phyloP scores from a whole-genome alignment of 331 rosid genomes.

The Erythrophleum ivorense region DNA sequence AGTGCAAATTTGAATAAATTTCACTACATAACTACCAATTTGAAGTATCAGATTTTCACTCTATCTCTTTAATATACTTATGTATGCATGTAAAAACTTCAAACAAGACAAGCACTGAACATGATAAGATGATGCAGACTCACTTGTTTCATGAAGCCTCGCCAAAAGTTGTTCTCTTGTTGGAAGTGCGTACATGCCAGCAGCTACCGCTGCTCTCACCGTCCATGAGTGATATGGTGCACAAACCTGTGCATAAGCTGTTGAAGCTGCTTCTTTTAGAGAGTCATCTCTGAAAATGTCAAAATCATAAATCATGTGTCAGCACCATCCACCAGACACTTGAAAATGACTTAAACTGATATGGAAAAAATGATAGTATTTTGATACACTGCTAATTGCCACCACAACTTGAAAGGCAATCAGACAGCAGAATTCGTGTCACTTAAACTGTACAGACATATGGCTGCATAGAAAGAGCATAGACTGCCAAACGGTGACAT shows the following conservation, averaged over 20 bases:
- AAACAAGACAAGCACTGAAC: neutral
- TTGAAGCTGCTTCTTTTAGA: slow-evolving; percentile 65
- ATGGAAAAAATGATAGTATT: neutral
- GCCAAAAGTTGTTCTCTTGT: slow-evolving; percentile 77
- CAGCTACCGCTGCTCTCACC: slow-evolving; percentile 84
- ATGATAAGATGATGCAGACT: slow-evolving; percentile 38
- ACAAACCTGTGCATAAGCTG: slow-evolving; percentile 68
- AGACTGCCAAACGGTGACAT: neutral
- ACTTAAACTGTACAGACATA: neutral
- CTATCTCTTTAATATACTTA: neutral
- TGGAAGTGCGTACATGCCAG: slow-evolving; percentile 97
- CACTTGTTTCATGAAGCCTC: slow-evolving; percentile 83
- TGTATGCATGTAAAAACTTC: slow-evolving; percentile 1
- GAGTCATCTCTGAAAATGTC: slow-evolving; percentile 46
- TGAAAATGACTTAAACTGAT: neutral
- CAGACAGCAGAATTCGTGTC: neutral
- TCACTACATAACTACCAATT: neutral
- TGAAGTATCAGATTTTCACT: neutral
- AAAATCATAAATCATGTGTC: neutral
- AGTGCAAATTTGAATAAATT: neutral
- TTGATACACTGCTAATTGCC: neutral
- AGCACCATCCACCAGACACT: neutral
- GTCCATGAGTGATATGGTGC: slow-evolving; percentile 91
- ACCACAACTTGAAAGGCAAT: neutral
- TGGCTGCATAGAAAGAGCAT: neutral